Conservation (phyloP, 306 rosid species). For the Cucumis hystrix region DNA sequence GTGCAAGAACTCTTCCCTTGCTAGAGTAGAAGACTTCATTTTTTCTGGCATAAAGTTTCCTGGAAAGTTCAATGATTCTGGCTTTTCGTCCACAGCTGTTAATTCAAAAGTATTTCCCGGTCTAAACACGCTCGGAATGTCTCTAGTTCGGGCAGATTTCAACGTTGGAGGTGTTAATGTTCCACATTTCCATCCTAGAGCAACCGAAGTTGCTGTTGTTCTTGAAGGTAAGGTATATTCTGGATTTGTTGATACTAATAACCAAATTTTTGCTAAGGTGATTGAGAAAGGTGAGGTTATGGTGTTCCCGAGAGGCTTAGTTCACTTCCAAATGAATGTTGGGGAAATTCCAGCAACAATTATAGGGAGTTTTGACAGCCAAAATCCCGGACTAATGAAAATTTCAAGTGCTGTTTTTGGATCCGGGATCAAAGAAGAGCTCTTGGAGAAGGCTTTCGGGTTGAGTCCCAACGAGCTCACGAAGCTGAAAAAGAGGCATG, state of each 20-base stretch:
- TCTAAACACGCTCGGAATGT: constrained; percentile 83
- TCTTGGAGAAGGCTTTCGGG: constrained; percentile 84
- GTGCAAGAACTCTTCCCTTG: constrained; percentile 69
- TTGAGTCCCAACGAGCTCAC: constrained; percentile 43
- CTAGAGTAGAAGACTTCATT: constrained; percentile 56
- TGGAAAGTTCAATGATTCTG: constrained; percentile 47
- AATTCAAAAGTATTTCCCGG: constrained; percentile 68
- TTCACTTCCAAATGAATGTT: constrained; percentile 90
- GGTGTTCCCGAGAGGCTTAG: constrained; percentile 75
- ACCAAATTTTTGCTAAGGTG: constrained; percentile 60
- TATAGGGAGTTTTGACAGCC: constrained; percentile 82
- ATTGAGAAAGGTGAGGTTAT: constrained; percentile 85
- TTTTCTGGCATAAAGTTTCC: constrained; percentile 53
- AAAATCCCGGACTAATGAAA: constrained; percentile 70
- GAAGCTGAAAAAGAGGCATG: constrained; percentile 45
- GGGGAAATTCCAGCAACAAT: constrained; percentile 69
- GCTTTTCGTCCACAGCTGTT: constrained; percentile 45
- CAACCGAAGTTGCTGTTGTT: constrained; percentile 70
- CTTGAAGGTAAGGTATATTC: constrained; percentile 64
- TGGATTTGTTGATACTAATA: constrained; percentile 66
- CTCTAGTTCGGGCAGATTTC: constrained; percentile 71
- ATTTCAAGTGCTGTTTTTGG: constrained; percentile 65
- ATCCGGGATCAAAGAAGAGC: constrained; percentile 62
- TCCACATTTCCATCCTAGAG: constrained; percentile 87
- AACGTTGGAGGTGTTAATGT: constrained; percentile 64